phyloP scores from a whole-genome alignment of 2,329 filamentous ascomycete genomes.

The Grosmannia huntii region DNA sequence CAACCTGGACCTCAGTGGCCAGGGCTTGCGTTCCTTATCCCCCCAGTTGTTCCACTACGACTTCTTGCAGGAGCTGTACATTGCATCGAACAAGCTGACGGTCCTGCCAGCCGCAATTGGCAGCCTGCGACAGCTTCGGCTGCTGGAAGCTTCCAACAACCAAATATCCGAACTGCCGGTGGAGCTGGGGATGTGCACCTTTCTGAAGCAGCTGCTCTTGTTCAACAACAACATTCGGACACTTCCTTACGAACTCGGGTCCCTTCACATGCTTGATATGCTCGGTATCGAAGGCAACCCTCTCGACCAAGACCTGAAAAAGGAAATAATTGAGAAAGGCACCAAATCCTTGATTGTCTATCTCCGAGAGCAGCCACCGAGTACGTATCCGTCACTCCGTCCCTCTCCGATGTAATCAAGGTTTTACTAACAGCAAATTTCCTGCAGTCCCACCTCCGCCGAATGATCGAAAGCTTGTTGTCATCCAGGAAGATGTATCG shows the following conservation, averaged over 20 bases:
- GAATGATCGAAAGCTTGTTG: slow-evolving; percentile 60
- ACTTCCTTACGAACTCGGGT: slow-evolving; percentile 77
- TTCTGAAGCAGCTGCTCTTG: slow-evolving; percentile 69
- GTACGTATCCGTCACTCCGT: slow-evolving; percentile 38
- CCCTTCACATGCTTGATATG: slow-evolving; percentile 75
- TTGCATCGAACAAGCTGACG: slow-evolving; percentile 83
- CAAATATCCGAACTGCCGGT: slow-evolving; percentile 68
- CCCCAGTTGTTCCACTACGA: slow-evolving; percentile 71
- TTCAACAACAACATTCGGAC: slow-evolving; percentile 83
- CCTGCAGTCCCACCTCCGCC: slow-evolving; percentile 58
- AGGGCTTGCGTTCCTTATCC: slow-evolving; percentile 75
- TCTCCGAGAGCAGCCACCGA: slow-evolving; percentile 71
- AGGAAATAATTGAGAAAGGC: slow-evolving; percentile 74
- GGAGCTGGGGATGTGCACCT: slow-evolving; percentile 94
- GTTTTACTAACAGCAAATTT: background rate
- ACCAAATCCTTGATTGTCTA: slow-evolving; percentile 74
- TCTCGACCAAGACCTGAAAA: slow-evolving; percentile 60
- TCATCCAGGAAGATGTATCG: slow-evolving; percentile 57
- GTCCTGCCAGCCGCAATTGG: slow-evolving; percentile 72
- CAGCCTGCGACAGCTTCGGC: slow-evolving; percentile 63
- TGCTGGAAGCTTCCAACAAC: slow-evolving; percentile 84
- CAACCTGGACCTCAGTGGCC: slow-evolving; percentile 90
- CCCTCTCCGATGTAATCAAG: background rate
- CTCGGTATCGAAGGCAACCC: slow-evolving; percentile 90
- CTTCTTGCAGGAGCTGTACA: slow-evolving; percentile 83